Conservation (phyloP, 441 rosid species). For the Hura crepitans region DNA sequence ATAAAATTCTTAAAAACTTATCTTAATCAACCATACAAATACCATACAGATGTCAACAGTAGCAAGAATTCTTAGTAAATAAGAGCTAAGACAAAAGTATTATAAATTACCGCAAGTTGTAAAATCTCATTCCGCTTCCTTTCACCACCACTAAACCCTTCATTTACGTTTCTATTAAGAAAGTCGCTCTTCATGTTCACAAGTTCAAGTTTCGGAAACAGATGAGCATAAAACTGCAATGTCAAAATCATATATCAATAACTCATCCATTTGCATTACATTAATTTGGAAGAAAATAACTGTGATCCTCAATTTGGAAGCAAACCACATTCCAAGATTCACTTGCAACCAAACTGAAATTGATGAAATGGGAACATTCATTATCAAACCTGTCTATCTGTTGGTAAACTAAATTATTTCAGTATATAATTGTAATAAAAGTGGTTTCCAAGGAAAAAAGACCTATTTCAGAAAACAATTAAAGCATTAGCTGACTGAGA, state of each 20-base stretch:
- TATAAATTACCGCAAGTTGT: conserved; percentile 69
- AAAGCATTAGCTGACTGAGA: background rate
- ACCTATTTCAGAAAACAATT: background rate
- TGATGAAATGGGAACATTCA: no score
- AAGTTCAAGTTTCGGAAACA: conserved; percentile 69
- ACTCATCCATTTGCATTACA: background rate
- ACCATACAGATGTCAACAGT: background rate
- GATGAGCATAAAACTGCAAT: conserved; percentile 74
- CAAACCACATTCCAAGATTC: background rate
- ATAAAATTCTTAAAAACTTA: background rate
- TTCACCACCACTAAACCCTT: conserved; percentile 99
- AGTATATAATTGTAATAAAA: background rate
- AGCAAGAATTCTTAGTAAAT: background rate
- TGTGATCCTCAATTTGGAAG: background rate
- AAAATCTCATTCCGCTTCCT: conserved; percentile 92
- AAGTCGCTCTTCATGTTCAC: conserved; percentile 91
- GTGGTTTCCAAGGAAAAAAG: background rate
- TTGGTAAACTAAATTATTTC: background rate
- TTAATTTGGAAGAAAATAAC: background rate
- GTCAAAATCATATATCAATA: conserved; percentile 17
- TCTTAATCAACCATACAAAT: no score
- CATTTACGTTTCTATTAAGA: conserved; percentile 93
- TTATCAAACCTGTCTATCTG: no score
- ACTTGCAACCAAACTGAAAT: background rate
- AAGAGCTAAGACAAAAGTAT: background rate